Conservation (phyloP, 208 protist species). For the Leishmania major region DNA sequence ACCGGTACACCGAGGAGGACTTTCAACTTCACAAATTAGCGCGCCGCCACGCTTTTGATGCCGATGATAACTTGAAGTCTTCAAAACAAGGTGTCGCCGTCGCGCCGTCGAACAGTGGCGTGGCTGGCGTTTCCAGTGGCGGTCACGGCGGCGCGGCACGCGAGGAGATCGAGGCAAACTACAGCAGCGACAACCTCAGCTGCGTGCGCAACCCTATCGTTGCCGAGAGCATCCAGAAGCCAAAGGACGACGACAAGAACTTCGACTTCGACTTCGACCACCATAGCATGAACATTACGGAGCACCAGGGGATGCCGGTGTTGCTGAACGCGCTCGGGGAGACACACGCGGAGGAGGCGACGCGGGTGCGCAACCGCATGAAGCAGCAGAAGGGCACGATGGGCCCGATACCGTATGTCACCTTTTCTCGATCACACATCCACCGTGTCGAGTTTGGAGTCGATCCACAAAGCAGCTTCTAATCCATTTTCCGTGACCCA, state of each 20-base stretch:
- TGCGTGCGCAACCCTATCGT: neutral
- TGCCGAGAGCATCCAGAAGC: neutral
- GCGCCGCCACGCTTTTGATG: constrained; percentile 6
- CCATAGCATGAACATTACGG: neutral
- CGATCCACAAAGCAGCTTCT: constrained; percentile 59
- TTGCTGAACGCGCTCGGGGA: constrained; percentile 23
- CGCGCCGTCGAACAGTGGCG: neutral
- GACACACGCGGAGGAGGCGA: constrained; percentile 21
- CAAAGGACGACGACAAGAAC: constrained; percentile 10
- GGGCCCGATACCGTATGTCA: constrained; percentile 77
- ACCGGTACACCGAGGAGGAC: constrained; percentile 73
- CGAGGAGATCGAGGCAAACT: constrained; percentile 20
- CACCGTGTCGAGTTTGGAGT: constrained; percentile 71
- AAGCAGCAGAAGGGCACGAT: constrained; percentile 32
- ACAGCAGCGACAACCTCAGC: neutral
- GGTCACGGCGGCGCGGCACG: constrained; percentile 4
- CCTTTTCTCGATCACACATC: constrained; percentile 74
- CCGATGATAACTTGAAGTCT: neutral
- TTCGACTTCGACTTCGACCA: constrained; percentile 29
- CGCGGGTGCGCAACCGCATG: constrained; percentile 35
- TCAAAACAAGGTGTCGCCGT: too few species aligned
- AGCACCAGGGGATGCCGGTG: constrained; percentile 6
- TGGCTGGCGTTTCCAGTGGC: neutral
- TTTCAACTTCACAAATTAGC: constrained; percentile 45
- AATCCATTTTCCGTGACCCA: constrained; percentile 65